phyloP scores from a whole-genome alignment of 2,329 filamentous ascomycete genomes.

The Trichoderma asperellum region DNA sequence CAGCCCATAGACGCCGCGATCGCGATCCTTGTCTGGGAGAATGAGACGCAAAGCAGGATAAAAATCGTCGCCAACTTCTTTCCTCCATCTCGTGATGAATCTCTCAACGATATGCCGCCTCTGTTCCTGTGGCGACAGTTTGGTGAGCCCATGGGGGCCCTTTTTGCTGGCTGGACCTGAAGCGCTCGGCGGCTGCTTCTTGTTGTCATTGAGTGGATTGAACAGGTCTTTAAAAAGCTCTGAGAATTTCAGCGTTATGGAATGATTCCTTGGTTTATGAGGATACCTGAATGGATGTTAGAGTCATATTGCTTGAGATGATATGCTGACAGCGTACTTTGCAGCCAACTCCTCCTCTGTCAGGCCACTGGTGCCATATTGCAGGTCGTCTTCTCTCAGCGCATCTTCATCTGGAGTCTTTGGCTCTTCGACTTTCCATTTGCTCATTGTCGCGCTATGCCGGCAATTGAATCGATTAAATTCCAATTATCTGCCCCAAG shows the following conservation, averaged over 20 bases:
- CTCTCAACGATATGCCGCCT: conserved; percentile 79
- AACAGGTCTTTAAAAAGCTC: conserved; percentile 79
- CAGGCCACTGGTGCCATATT: conserved; percentile 50
- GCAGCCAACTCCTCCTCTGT: conserved; percentile 50
- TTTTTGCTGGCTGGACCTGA: conserved; percentile 58
- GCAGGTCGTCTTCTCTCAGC: conserved; percentile 54
- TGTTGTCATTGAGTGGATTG: conserved; percentile 77
- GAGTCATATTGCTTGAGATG: not conserved
- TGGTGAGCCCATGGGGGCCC: conserved; percentile 61
- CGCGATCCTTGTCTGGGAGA: conserved; percentile 87
- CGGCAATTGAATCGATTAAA: no score
- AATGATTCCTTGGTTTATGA: conserved; percentile 78
- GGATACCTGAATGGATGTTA: conserved; percentile 67
- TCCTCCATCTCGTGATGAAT: conserved; percentile 86
- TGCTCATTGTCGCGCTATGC: conserved; percentile 25
- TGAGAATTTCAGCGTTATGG: conserved; percentile 79
- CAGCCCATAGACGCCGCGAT: conserved; percentile 88
- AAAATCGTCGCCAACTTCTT: conserved; percentile 87
- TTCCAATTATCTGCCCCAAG: not conserved
- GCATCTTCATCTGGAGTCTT: conserved; percentile 47
- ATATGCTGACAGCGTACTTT: conserved; percentile 41
- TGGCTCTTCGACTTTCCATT: conserved; percentile 10
- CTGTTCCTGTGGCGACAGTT: conserved; percentile 73
- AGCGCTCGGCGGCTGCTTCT: conserved; percentile 69
- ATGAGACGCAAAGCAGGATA: conserved; percentile 92